These are phyloP conservation scores for Acrocalymma vagum DNA, from an alignment of 2,329 filamentous ascomycete species.

Conservation along the genomic window DNA sequence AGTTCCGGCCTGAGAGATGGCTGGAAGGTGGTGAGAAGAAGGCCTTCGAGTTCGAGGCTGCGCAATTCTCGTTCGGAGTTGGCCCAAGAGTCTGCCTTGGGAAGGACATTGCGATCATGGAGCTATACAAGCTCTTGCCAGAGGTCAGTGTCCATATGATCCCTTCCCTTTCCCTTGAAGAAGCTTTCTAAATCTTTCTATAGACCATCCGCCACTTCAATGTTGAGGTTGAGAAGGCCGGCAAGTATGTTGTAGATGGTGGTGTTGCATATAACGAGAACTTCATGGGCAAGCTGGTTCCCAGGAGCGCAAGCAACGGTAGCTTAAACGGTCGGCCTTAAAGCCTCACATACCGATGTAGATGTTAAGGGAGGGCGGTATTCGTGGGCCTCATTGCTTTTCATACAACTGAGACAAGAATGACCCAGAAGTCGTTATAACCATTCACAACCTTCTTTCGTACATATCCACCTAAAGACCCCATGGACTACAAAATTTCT, in stretches of 20 bases:
- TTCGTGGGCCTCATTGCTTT: no score
- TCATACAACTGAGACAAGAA: no score
- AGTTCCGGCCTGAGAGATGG: slow-evolving; percentile 54
- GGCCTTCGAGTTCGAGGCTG: slow-evolving; percentile 33
- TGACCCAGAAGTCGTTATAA: no score
- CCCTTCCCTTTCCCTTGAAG: no score
- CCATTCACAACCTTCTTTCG: no score
- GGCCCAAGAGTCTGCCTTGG: slow-evolving; percentile 39
- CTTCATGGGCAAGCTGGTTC: slow-evolving; percentile 25
- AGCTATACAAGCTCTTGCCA: slow-evolving; percentile 42
- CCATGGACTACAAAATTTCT: no score
- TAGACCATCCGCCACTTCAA: slow-evolving; percentile 40
- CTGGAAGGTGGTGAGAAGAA: slow-evolving; percentile 33
- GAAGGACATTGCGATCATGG: slow-evolving; percentile 41
- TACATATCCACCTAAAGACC: no score
- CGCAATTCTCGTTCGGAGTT: slow-evolving; percentile 39
- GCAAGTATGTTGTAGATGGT: slow-evolving; percentile 35
- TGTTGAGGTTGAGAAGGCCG: slow-evolving; percentile 31
- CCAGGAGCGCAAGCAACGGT: no score
- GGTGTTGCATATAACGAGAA: slow-evolving; percentile 39
- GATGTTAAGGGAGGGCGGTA: no score
- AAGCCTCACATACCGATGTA: no score
- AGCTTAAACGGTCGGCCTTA: no score
- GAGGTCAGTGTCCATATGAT: slow-evolving; percentile 32
- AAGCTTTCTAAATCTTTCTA: neutral